A percentile compares a stretch with the other conserved stretches of the same genome.
Conservation (phyloP, 495 filamentous ascomycete genomes). For the Tricharina praecox region DNA sequence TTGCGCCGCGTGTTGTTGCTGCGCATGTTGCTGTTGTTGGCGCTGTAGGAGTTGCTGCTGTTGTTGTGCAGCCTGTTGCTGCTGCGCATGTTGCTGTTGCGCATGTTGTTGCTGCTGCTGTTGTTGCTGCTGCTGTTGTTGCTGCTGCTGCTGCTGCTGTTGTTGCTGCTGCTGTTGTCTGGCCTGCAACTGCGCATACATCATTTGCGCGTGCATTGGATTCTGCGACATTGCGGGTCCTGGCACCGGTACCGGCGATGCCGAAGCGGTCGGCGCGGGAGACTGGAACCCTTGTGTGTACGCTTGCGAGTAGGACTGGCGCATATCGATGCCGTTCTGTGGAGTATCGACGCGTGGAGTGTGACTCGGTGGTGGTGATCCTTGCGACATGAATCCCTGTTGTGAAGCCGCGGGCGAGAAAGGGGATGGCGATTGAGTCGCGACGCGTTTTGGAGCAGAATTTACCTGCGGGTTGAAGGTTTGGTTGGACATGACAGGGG, state of each 20-base stretch:
- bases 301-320: conserved; percentile 40
- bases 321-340: conserved; percentile 45
- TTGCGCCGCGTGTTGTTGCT: conserved; percentile 43
- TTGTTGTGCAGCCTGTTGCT: too few relatives aligned
- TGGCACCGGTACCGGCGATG: conserved; percentile 16
- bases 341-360: conserved; percentile 56
- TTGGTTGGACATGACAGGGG: conserved; percentile 68
- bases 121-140: conserved; percentile 35
- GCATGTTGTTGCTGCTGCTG: conserved; percentile 26
- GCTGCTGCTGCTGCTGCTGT: conserved; percentile 42
- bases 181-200: conserved; percentile 30
- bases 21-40: conserved; percentile 29
- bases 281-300: conserved; percentile 36
- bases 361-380: conserved; percentile 66
- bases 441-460: conserved; percentile 56
- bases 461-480: conserved; percentile 43
- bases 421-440: conserved; percentile 78
- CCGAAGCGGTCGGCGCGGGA: conserved; percentile 32
- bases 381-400: conserved; percentile 56
- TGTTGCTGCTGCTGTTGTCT: conserved; percentile 37
- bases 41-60: too few relatives aligned
- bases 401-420: conserved; percentile 55
- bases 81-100: too few relatives aligned
- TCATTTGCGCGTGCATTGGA: conserved; percentile 30
- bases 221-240: conserved; percentile 28